A percentile compares a stretch with the other conserved stretches of the same genome.
Evolutionary conservation across 768 basidiomycete genomes (phyloP).

Genomic region (Lentinula detonsa): DNA sequence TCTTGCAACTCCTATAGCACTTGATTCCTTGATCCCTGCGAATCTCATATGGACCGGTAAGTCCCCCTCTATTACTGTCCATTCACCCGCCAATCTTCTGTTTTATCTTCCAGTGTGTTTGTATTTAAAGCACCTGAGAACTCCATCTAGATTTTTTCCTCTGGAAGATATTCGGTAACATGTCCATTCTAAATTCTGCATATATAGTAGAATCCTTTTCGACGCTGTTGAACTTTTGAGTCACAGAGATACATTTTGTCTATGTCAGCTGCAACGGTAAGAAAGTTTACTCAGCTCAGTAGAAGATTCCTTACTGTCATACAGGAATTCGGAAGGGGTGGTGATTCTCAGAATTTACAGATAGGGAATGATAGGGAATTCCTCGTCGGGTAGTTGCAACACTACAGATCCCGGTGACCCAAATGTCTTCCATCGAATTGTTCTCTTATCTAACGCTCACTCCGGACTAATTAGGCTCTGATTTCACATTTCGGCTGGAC

Average conservation of each 20-base stretch:
- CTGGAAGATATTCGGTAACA: constrained; percentile 33
- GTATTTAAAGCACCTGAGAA: background rate
- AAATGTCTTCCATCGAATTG: background rate
- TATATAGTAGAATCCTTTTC: constrained; percentile 52
- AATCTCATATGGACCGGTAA: constrained; percentile 60
- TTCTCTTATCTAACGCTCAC: background rate
- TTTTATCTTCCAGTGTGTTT: constrained; percentile 46
- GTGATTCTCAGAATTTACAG: constrained; percentile 41
- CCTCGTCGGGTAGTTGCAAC: constrained; percentile 42
- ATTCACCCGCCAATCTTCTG: constrained; percentile 26
- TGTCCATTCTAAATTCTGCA: constrained; percentile 49
- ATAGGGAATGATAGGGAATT: constrained; percentile 32
- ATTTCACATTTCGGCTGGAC: constrained; percentile 46
- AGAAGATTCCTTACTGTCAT: too few relatives aligned
- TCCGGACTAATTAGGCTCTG: constrained; percentile 20
- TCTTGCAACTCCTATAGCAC: constrained; percentile 29
- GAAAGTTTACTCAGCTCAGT: too few relatives aligned
- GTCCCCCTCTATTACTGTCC: constrained; percentile 7
- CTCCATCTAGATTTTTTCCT: too few relatives aligned
- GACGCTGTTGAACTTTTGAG: constrained; percentile 34
- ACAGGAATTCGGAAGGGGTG: constrained; percentile 29
- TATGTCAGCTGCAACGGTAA: too few relatives aligned
- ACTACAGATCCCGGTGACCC: constrained; percentile 34
- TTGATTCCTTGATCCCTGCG: constrained; percentile 37
- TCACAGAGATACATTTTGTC: constrained; percentile 7